These are phyloP conservation scores for Delonix regia DNA, from an alignment of 306 rosid species.

Conservation along the genomic window DNA sequence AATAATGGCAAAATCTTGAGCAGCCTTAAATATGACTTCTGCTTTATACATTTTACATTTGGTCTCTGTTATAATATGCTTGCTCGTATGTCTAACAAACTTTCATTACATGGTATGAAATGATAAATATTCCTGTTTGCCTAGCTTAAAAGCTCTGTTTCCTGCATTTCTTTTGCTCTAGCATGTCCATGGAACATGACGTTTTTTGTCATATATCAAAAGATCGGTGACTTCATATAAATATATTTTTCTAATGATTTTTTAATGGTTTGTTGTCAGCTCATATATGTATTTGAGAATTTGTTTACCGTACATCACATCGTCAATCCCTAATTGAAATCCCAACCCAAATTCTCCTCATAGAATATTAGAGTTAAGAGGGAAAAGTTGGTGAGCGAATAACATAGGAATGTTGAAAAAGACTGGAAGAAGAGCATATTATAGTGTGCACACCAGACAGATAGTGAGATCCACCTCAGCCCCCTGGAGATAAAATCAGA, in stretches of 20 bases:
- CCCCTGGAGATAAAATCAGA: constrained; percentile 16
- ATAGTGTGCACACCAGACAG: constrained; percentile 43
- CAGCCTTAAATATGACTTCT: not conserved
- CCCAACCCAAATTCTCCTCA: not conserved
- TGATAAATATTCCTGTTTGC: not conserved
- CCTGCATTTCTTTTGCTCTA: not conserved
- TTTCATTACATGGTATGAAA: not conserved
- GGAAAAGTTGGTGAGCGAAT: constrained; percentile 1
- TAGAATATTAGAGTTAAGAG: not conserved
- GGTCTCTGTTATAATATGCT: not conserved
- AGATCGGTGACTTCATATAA: too few relatives aligned
- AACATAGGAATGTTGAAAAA: constrained; percentile 13
- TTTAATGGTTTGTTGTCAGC: too few relatives aligned
- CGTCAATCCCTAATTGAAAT: too few relatives aligned
- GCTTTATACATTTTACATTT: not conserved
- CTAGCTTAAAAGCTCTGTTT: not conserved
- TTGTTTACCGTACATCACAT: not conserved
- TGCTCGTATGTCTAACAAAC: not conserved
- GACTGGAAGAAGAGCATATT: constrained; percentile 23
- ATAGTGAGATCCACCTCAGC: constrained; percentile 46
- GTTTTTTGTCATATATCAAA: too few relatives aligned
- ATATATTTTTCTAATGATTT: too few relatives aligned
- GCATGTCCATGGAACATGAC: not conserved
- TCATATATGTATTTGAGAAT: not conserved
- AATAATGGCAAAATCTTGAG: not conserved